Base-by-base conservation (phyloP, 164 flowering plant species). In the Euptelea pleiosperma region DNA sequence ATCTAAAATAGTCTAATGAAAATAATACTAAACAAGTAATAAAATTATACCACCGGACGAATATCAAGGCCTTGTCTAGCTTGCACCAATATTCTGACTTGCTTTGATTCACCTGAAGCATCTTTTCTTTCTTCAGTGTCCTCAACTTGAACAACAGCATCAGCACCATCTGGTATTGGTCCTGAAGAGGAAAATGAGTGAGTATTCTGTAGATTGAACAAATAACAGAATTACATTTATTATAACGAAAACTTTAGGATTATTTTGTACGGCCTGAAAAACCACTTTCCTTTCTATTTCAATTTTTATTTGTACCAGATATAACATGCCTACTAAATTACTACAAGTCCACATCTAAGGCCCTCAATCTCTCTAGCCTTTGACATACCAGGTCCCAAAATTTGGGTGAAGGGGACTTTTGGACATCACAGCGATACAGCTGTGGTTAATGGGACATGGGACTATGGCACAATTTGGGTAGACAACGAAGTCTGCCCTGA, bases 61-160 rank as follows among this genome's bases (percentile, higher is more conserved):
- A 93, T 93, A 63, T 93, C 94, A 62, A 68, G 75, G 55, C 94
- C 97, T 61, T 71, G 79, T 6, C 61, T 70, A 43, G 77, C 71
- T 68, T 82, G 76, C 41, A 75, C 82, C 72, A 87, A 64, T 64
- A 93, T 77, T 44, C 63, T 81, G 11, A 93, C 90, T 55, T 74
- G 71, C 73, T 77, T 88, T 19, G 68, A 18, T 57, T 70, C 80
- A 59, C 15, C 25, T 18, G 69, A 63, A 54, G 63, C 65, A 64
- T 39, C 82, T 58, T 60, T 59, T 41, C 83, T 52, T 58, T 54
- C 62, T 78, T 80, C 85, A 62, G 91, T 88, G 62, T 90, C 89
- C 74, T 93, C 98, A 64, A 90, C 87, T 76, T 86, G 98, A 55
- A 93, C 81, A 44, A 93, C 98, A 52, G 98, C 86, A 75, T 93